Conservation (phyloP, 345 rosid genomes). For the Populus davidiana region DNA sequence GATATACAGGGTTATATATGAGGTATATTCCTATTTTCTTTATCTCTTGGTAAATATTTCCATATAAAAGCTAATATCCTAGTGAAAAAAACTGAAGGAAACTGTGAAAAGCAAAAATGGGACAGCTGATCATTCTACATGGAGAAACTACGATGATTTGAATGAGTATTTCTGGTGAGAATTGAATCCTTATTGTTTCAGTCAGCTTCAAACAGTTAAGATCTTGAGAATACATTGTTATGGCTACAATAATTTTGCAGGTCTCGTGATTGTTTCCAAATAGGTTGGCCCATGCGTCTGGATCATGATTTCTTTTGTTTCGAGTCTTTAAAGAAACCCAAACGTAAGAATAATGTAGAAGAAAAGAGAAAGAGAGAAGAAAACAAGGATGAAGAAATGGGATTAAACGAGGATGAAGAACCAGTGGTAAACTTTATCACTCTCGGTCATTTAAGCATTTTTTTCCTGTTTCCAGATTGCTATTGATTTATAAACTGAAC, state of each 20-base stretch:
- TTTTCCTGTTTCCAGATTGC: background rate
- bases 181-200: background rate
- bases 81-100: slow-evolving; percentile 53
- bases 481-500: slow-evolving; percentile 22
- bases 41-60: slow-evolving; percentile 6
- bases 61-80: slow-evolving; percentile 18
- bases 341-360: slow-evolving; percentile 25
- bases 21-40: slow-evolving; percentile 43
- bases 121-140: slow-evolving; percentile 75
- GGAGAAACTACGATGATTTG: slow-evolving; percentile 99
- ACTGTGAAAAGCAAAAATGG: slow-evolving; percentile 74
- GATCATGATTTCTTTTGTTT: slow-evolving; percentile 66
- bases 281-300: slow-evolving; percentile 88
- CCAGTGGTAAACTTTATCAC: slow-evolving; percentile 40
- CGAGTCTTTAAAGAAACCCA: slow-evolving; percentile 26
- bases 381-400: slow-evolving; percentile 54
- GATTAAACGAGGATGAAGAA: slow-evolving; percentile 19
- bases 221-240: slow-evolving; percentile 7
- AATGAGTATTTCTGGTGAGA: slow-evolving; percentile 90
- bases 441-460: no score
- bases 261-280: slow-evolving; percentile 79
- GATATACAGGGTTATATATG: slow-evolving; percentile 55
- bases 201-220: slow-evolving; percentile 14
- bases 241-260: slow-evolving; percentile 40
- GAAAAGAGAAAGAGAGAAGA: slow-evolving; percentile 38